A percentile compares a stretch with the other conserved stretches of the same genome.
phyloP scores from a whole-genome alignment of 306 rosid species.

The Prunus persica region Prunus_persica_NCBIv2 NC_034016.1:524501-525000 shows the following conservation, averaged over 20 bases:
- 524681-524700: too few relatives aligned
- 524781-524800: slow-evolving; percentile 49
- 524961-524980: slow-evolving; percentile 44
- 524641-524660: too few relatives aligned
- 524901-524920: background rate
- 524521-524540: slow-evolving; percentile 33
- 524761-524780: slow-evolving; percentile 51
- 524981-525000: slow-evolving; percentile 70
- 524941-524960: slow-evolving; percentile 51
- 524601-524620: slow-evolving; percentile 51
- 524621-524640: too few relatives aligned
- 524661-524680: background rate
- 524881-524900: slow-evolving; percentile 6
- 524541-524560: slow-evolving; percentile 53
- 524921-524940: slow-evolving; percentile 35
- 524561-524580: slow-evolving; percentile 77
- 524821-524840: slow-evolving; percentile 55
- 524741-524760: slow-evolving; percentile 49
- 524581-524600: slow-evolving; percentile 48
- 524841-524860: slow-evolving; percentile 39
- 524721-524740: slow-evolving; percentile 41
- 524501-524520: background rate
- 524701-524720: background rate
- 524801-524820: slow-evolving; percentile 39
- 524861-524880: background rate